These are phyloP conservation scores for Candida taoyuanica DNA, from an alignment of 805 yeast genomes.

Conservation along the genomic window DNA sequence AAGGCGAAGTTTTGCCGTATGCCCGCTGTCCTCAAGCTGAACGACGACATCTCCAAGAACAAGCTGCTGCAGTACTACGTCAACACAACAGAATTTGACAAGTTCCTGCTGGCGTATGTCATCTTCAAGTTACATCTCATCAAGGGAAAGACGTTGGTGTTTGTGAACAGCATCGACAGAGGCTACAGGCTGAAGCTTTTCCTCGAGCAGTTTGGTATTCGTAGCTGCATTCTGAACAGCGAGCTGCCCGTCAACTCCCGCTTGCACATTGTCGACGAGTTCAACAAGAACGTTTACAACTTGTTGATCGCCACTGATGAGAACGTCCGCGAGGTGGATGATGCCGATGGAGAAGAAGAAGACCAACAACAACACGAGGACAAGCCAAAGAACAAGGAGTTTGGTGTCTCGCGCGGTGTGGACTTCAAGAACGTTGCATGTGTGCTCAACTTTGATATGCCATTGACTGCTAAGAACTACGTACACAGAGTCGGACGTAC, in stretches of 20 bases:
- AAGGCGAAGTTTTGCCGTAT: constrained; percentile 73
- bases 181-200: constrained; percentile 90
- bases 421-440: constrained; percentile 96
- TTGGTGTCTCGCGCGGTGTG: constrained; percentile 94
- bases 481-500: constrained; percentile 96
- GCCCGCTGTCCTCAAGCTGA: constrained; percentile 77
- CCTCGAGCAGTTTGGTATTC: constrained; percentile 90
- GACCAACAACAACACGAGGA: constrained; percentile 19
- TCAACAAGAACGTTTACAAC: constrained; percentile 82
- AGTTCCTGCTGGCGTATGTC: constrained; percentile 84
- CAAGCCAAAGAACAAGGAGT: constrained; percentile 59
- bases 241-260: constrained; percentile 92
- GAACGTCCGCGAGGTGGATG: constrained; percentile 51
- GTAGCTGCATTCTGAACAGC: constrained; percentile 81
- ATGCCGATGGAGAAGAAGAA: constrained; percentile 30
- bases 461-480: constrained; percentile 82
- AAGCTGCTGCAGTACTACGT: constrained; percentile 83
- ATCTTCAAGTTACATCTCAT: constrained; percentile 83
- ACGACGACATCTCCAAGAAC: constrained; percentile 57
- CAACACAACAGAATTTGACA: constrained; percentile 83
- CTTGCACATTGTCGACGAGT: constrained; percentile 91
- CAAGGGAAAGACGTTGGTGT: constrained; percentile 85
- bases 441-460: constrained; percentile 92
- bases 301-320: constrained; percentile 95
- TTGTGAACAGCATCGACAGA: constrained; percentile 92